Conservation (phyloP, 2,329 filamentous ascomycete species). For the Ramularia collo-cygni region DNA sequence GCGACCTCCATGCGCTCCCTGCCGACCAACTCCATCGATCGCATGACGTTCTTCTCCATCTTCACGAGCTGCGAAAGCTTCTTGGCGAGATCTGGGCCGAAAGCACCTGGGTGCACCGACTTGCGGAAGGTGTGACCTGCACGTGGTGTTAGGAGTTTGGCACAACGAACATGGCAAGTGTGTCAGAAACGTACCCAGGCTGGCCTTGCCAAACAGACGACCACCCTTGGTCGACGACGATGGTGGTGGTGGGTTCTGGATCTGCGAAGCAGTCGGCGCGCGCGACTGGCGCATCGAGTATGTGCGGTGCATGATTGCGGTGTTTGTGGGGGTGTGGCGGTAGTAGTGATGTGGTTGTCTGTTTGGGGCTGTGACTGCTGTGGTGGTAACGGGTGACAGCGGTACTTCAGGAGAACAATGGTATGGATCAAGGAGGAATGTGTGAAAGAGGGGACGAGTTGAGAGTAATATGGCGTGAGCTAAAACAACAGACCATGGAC, state of each 20-base stretch:
- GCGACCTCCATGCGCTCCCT: conserved; percentile 98
- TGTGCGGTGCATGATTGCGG: conserved; percentile 78
- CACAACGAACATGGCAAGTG: neutral
- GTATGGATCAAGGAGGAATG: neutral
- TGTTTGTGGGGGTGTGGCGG: conserved; percentile 3
- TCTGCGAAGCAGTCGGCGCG: conserved; percentile 86
- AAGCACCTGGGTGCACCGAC: conserved; percentile 64
- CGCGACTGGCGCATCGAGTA: conserved; percentile 98
- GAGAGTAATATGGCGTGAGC: too few species aligned
- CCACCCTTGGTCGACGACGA: conserved; percentile 84
- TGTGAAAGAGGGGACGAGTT: neutral
- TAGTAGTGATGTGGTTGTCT: neutral
- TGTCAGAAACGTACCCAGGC: conserved; percentile 60
- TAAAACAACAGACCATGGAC: too few species aligned
- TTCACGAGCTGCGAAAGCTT: conserved; percentile 97
- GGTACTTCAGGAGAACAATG: neutral
- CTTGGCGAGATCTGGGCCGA: conserved; percentile 84
- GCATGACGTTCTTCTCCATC: conserved; percentile 99
- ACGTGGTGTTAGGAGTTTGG: neutral
- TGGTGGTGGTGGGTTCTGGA: conserved; percentile 89
- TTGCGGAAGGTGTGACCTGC: conserved; percentile 64
- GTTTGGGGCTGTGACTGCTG: neutral
- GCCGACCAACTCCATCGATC: conserved; percentile 89
- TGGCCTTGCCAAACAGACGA: conserved; percentile 79
- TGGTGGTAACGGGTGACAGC: neutral